A percentile compares a stretch with the other conserved stretches of the same genome.
These are phyloP conservation scores for Suillus fuscotomentosus DNA, from an alignment of 768 basidiomycete species.

Conservation along the genomic window DNA sequence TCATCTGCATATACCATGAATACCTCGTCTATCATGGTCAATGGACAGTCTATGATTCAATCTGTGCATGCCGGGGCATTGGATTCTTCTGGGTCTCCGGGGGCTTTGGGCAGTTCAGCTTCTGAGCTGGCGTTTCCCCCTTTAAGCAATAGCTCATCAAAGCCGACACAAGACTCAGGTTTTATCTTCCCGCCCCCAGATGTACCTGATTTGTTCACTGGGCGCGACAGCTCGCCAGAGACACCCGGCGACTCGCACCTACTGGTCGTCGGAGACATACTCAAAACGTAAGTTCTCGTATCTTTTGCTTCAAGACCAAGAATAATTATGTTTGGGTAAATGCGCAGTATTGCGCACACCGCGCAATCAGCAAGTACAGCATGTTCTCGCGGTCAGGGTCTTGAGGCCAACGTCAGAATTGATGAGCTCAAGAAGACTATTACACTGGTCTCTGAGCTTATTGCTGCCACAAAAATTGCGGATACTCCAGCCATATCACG, in stretches of 20 bases:
- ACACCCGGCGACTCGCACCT: conserved; percentile 45
- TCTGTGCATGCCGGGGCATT: conserved; percentile 10
- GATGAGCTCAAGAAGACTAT: conserved; percentile 57
- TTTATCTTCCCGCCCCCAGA: conserved; percentile 28
- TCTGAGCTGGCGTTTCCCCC: conserved; percentile 28
- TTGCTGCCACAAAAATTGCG: conserved; percentile 41
- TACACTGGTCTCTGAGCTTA: conserved; percentile 51
- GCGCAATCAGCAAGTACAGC: conserved; percentile 56
- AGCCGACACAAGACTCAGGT: conserved; percentile 16
- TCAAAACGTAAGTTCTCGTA: conserved; percentile 47
- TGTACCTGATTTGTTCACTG: conserved; percentile 16
- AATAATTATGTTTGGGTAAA: conserved; percentile 11
- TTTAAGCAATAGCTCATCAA: conserved; percentile 7
- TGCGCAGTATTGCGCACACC: conserved; percentile 56
- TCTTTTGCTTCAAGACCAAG: background rate
- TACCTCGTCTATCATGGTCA: conserved; percentile 8
- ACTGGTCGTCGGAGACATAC: conserved; percentile 46
- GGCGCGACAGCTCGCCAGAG: conserved; percentile 27
- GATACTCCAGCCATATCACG: conserved; percentile 34
- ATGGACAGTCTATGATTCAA: background rate
- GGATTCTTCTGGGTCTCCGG: conserved; percentile 17
- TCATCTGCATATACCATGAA: conserved; percentile 30
- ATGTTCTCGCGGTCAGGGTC: conserved; percentile 44
- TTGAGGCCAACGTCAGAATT: conserved; percentile 49
- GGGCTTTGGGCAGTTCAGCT: conserved; percentile 17